Base-by-base conservation (phyloP, 192 early-diverging fungal species). In the Rhizophagus clarus region DNA sequence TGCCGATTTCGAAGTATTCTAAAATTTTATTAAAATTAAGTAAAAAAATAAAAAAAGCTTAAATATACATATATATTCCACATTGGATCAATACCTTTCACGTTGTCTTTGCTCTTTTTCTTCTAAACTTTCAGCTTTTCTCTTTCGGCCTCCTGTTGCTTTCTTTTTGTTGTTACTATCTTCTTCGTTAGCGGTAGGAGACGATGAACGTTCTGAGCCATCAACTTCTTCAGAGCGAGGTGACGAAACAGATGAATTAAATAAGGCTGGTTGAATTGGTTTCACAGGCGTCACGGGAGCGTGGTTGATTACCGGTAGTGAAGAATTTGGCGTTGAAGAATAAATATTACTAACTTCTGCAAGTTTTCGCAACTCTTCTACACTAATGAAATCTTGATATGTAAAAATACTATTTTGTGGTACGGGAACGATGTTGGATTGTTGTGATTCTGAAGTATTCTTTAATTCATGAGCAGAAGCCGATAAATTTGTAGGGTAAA, bases 1-100 rank as follows among this genome's bases (percentile, higher is more conserved):
- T 88, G 88, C 5, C 93, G 89, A 84, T 94, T 94, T 32, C 91
- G 87, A 47, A 94, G 79, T 20, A 92, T 87, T 74, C 93, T 78
- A 51, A 22, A 49, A 75, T 37, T 15, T 12, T 2, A 6, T 28
- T 20, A 7, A 40, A 40, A 40, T 7, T 40, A 40, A 40, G 42
- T 12, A 12, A 45, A 45, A 45, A 11, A n/a, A n/a, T n/a, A 17
- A 34, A 11, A 37, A 31, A 22, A 40, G 6, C 37, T 12, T 34
- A 12, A 9, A 12, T 40, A 28, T 20, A 34, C 10, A 69, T n/a
- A 34, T 69, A 34, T 15, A 56, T 29, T 42, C 56, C 17, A 20
- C 28, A 37, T 29, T 28, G 17, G n/a, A 69, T 69, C 67, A 34
- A 51, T 51, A 75, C 74, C 74, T 78, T 12, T 78, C 63, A 42